A percentile compares a stretch with the other conserved stretches of the same genome.
phyloP scores from a whole-genome alignment of 192 early-diverging fungal genomes.

The Phycomyces nitens region DNA sequence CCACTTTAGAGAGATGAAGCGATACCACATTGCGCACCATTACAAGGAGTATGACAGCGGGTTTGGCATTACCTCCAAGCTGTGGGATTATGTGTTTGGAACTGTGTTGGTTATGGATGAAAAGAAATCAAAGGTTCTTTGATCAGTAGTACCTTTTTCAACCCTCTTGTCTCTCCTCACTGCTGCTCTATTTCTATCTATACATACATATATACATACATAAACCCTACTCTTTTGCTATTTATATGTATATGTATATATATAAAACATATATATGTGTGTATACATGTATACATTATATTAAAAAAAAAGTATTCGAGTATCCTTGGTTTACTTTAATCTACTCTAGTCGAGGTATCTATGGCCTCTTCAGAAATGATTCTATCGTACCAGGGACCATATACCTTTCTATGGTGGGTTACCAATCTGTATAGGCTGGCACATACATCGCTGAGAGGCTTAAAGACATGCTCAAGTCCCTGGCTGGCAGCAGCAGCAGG shows the following conservation, averaged over 20 bases:
- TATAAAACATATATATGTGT: neutral
- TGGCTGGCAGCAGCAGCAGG: conserved; percentile 31
- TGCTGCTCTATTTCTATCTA: neutral
- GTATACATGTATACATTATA: neutral
- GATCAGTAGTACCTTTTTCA: neutral
- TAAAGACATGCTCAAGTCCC: conserved; percentile 27
- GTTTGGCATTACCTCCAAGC: conserved; percentile 86
- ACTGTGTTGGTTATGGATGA: conserved; percentile 42
- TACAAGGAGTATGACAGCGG: conserved; percentile 85
- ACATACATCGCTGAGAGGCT: conserved; percentile 26
- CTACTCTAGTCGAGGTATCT: neutral
- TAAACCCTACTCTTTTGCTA: neutral
- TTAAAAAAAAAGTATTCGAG: neutral
- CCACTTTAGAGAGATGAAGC: conserved; percentile 83
- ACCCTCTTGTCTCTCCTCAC: too few species aligned
- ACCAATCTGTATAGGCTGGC: conserved; percentile 23
- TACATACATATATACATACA: neutral
- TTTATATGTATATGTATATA: neutral
- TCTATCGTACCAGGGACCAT: conserved; percentile 31
- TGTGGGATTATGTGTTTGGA: conserved; percentile 86
- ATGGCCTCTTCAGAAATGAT: conserved; percentile 12
- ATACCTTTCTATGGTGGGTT: conserved; percentile 37
- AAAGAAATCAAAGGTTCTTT: neutral
- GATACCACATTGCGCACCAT: conserved; percentile 93
- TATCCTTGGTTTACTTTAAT: neutral